phyloP scores from a whole-genome alignment of 2,329 filamentous ascomycete species.

The Cryphonectria naterciae region DNA sequence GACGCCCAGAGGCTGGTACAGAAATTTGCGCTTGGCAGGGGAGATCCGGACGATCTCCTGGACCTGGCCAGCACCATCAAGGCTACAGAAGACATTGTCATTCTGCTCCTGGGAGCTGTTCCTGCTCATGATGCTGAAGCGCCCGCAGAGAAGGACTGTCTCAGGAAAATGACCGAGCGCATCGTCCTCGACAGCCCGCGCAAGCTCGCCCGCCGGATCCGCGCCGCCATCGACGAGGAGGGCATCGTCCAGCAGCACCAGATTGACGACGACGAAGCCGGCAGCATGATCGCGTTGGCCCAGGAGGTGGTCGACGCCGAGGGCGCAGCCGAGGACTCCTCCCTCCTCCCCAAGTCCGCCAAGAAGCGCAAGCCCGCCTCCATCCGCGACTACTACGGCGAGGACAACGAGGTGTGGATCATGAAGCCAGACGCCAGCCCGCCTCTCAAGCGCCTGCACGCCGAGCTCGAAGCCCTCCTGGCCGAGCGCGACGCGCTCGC shows the following conservation, averaged over 20 bases:
- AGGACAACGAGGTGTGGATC: conserved; percentile 64
- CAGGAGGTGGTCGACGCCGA: conserved; percentile 71
- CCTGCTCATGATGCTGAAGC: conserved; percentile 13
- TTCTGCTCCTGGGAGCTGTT: conserved; percentile 43
- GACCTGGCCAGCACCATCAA: conserved; percentile 80
- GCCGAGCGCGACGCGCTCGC: conserved; percentile 65
- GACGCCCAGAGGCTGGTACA: conserved; percentile 91
- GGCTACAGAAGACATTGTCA: conserved; percentile 69
- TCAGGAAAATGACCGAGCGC: conserved; percentile 54
- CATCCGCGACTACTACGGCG: conserved; percentile 61
- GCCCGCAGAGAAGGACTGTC: conserved; percentile 37
- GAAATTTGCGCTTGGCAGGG: conserved; percentile 89
- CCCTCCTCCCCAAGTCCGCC: conserved; percentile 56
- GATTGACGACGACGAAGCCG: conserved; percentile 72
- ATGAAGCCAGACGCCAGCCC: conserved; percentile 72
- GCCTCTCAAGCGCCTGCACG: conserved; percentile 69
- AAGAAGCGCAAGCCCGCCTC: conserved; percentile 47
- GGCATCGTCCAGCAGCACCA: conserved; percentile 81
- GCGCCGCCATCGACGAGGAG: conserved; percentile 86
- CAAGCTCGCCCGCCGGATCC: conserved; percentile 72
- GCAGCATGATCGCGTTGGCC: conserved; percentile 72
- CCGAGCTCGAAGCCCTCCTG: conserved; percentile 62
- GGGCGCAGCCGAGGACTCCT: conserved; percentile 61
- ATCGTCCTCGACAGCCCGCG: conserved; percentile 70
- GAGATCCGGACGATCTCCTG: conserved; percentile 89